Conservation (phyloP, 805 yeast species). For the Komagataella populi region DNA sequence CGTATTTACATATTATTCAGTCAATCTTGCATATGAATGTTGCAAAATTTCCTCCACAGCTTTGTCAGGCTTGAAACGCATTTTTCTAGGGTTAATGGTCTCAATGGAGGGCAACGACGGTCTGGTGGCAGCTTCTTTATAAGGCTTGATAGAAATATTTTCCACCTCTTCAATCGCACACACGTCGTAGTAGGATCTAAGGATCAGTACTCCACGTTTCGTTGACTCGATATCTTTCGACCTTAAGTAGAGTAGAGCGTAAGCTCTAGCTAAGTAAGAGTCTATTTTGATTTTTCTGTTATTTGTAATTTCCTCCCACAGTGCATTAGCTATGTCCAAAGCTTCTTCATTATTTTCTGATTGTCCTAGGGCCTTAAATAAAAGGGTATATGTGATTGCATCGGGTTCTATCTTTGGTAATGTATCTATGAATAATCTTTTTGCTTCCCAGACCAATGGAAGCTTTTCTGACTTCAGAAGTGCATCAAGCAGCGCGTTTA, state of each 20-base stretch:
- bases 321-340: background rate
- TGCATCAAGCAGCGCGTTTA: conserved; percentile 32
- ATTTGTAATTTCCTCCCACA: background rate
- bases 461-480: conserved; percentile 25
- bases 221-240: background rate
- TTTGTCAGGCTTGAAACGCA: background rate
- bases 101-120: background rate
- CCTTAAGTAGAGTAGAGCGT: background rate
- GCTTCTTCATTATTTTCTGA: background rate
- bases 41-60: background rate
- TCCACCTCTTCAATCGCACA: background rate
- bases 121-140: background rate
- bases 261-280: background rate
- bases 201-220: background rate
- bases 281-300: background rate
- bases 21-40: background rate
- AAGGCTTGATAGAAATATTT: background rate
- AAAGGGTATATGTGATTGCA: conserved; percentile 16
- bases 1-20: background rate
- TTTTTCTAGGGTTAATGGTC: background rate
- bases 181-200: background rate
- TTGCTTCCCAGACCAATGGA: conserved; percentile 22
- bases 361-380: background rate
- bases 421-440: conserved; percentile 14
- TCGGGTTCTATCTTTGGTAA: conserved; percentile 17